Percentiles rank a stretch among this genome's conserved stretches.
Evolutionary conservation across 176 grass and related monocot genomes (phyloP).

Genomic region (Areca catechu): DNA sequence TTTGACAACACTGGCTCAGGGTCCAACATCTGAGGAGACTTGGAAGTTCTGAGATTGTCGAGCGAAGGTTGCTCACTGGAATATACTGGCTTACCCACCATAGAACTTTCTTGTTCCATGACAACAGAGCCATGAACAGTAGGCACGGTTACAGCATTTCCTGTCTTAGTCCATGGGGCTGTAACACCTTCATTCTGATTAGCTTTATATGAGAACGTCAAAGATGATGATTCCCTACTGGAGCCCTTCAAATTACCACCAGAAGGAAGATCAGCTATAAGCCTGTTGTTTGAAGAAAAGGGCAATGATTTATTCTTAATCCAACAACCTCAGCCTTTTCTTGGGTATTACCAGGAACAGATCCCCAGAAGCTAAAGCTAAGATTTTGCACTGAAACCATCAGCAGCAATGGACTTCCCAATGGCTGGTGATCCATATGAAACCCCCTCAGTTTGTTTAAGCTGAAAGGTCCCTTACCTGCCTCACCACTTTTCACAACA

Average conservation of each 20-base stretch:
- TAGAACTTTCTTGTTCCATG: constrained; percentile 23
- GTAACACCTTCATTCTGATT: constrained; percentile 10
- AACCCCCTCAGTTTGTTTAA: constrained; percentile 19
- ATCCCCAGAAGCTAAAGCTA: constrained; percentile 39
- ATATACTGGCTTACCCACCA: constrained; percentile 29
- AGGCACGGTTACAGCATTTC: constrained; percentile 36
- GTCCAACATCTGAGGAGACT: constrained; percentile 32
- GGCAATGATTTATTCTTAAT: constrained; percentile 19
- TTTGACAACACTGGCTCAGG: constrained; percentile 62
- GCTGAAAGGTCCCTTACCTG: constrained; percentile 12
- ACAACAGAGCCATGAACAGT: constrained; percentile 19
- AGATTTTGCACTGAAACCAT: constrained; percentile 37
- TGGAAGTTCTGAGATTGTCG: constrained; percentile 37
- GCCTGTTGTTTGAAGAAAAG: constrained; percentile 2
- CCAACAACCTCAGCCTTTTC: constrained; percentile 33
- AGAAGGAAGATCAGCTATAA: constrained; percentile 25
- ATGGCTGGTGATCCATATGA: constrained; percentile 1
- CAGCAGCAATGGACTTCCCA: constrained; percentile 17
- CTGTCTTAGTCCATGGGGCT: constrained; percentile 26
- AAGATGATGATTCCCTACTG: constrained; percentile 20
- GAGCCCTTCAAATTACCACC: constrained; percentile 18
- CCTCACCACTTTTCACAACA: constrained; percentile 22
- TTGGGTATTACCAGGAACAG: constrained; percentile 19
- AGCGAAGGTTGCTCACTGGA: constrained; percentile 22
- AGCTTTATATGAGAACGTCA: constrained; percentile 24